These are phyloP conservation scores for Diaporthe vaccinii DNA, from an alignment of 2,329 filamentous ascomycete species.

Conservation along the genomic window DNA sequence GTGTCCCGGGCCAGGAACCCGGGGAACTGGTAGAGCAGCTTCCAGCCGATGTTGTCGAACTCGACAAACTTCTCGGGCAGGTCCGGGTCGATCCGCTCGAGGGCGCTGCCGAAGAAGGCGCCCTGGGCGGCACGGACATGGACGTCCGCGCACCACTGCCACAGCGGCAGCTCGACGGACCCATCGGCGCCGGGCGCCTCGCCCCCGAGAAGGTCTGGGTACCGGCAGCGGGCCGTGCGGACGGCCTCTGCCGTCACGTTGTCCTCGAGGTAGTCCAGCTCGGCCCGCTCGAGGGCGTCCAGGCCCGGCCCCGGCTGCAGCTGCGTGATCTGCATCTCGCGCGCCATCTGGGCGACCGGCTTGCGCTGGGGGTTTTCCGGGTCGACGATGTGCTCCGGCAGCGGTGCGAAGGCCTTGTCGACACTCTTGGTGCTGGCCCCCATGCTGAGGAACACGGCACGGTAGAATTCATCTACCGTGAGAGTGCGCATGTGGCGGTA, in stretches of 20 bases:
- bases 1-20: background rate
- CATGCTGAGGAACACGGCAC: background rate
- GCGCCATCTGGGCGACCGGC: background rate
- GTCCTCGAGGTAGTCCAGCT: background rate
- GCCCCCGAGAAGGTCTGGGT: background rate
- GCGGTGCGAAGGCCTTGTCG: background rate
- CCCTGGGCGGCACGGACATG: background rate
- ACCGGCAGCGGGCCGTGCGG: background rate
- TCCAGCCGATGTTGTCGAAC: background rate
- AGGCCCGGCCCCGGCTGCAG: background rate
- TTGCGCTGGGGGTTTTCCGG: background rate
- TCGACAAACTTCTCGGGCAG: background rate
- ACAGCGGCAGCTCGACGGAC: background rate
- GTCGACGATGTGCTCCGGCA: background rate
- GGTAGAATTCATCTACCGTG: background rate
- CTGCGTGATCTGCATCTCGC: background rate
- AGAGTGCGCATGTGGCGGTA: constrained; percentile 35
- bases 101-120: background rate
- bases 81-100: background rate
- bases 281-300: background rate
- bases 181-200: no score
- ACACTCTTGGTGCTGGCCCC: background rate
- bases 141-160: background rate
- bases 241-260: background rate
- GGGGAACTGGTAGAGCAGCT: background rate